Percentiles rank a stretch among this genome's conserved stretches.
These are phyloP conservation scores for Luvunga scandens DNA, from an alignment of 345 rosid genomes.

Conservation along the genomic window DNA sequence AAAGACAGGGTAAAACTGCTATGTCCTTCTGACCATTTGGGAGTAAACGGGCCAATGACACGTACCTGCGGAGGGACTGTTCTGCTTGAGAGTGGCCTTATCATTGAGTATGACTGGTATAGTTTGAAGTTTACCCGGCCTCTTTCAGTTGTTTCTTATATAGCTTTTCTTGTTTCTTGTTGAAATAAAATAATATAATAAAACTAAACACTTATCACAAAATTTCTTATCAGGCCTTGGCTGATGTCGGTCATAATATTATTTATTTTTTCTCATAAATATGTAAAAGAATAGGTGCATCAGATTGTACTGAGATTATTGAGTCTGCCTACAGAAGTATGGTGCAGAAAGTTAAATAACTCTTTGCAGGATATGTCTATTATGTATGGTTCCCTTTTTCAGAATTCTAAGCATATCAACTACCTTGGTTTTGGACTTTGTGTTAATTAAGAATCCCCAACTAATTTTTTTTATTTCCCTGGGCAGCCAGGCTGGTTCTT, in stretches of 20 bases:
- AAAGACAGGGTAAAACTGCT: constrained; percentile 78
- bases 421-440: constrained; percentile 1
- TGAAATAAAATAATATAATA: too few species aligned
- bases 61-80: constrained; percentile 72
- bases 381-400: constrained; percentile 2
- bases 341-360: background rate
- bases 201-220: too few species aligned
- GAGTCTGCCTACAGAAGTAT: background rate
- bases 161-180: background rate
- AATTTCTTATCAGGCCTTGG: background rate
- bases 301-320: background rate
- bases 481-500: constrained; percentile 99
- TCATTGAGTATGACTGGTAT: constrained; percentile 94
- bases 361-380: background rate
- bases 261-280: background rate
- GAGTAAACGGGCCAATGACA: constrained; percentile 41
- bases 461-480: constrained; percentile 34
- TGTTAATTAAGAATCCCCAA: constrained; percentile 2
- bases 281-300: background rate
- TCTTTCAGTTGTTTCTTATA: too few species aligned
- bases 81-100: constrained; percentile 75
- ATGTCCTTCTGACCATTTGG: constrained; percentile 62
- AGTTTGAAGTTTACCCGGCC: constrained; percentile 13
- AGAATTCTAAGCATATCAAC: background rate
- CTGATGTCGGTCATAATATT: constrained; percentile 1